Base-by-base conservation (phyloP, 2,329 filamentous ascomycete species). In the Ceratocystis eucalypticola region DNA sequence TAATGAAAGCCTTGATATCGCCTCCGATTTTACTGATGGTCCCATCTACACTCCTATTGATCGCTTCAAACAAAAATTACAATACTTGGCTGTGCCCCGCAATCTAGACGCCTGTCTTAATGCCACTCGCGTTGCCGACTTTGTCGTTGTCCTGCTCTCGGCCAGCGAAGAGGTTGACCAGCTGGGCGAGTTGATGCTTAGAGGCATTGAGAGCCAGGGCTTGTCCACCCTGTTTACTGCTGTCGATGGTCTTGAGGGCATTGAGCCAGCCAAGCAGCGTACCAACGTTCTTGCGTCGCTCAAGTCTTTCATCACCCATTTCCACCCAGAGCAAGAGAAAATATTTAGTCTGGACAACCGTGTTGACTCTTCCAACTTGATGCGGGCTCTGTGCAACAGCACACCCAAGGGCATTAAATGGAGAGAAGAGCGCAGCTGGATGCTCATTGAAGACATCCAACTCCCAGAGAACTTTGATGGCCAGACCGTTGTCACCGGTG, bases 351-450 rank as follows among this genome's bases (percentile, higher is more conserved):
- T 96, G 66, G 91, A 96, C 73, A 93, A 84, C 69, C 83, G 89
- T 73, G 91, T 96, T 73, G 94, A 99, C 74, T 93, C 89, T 74
- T 84, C 91, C 64, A 97, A 96, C 74, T 79, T 96, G 46, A 88
- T 97, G 76, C 84, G 95, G 64, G 93, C 91, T 33, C 78, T 99
- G 17, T 99, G 94, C 80, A 96, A 87, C 70, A 91, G 88, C 45
- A 91, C 88, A 55, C 93, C 94, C 10, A 97, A 96, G 77, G 94
- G 94, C 0, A 84, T 99, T n/a, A 80, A 87, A 69, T 99, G 94
- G 94, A 85, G 94, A 71, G 94, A 99, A 64, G 91, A 96, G 70
- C 84, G 94, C 71, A 96, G 91, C 71, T 99, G 94, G 89, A 90
- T 99, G 87, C 78, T 96, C 67, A 84, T 93, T 3, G 94, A 99